These are phyloP conservation scores for Eutypa lata DNA, from an alignment of 2,329 filamentous ascomycete species.

Conservation along the genomic window DNA sequence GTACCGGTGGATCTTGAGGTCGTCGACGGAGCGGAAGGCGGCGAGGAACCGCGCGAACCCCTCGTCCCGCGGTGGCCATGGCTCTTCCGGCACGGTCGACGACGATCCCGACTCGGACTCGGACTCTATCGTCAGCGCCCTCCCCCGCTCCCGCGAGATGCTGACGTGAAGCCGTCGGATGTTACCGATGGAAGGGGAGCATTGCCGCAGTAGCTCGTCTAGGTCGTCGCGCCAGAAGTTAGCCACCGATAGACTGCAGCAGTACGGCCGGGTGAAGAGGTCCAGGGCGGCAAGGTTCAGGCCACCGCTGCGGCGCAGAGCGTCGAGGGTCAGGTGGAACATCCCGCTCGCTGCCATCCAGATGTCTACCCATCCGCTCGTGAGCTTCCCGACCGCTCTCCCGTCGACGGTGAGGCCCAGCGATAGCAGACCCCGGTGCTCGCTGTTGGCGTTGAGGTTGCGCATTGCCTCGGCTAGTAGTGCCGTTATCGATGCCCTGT, in stretches of 20 bases:
- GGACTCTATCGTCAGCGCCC: too few species aligned
- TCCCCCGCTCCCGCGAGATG: neutral
- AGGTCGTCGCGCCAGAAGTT: neutral
- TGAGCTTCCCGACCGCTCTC: neutral
- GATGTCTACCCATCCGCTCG: neutral
- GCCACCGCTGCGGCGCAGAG: neutral
- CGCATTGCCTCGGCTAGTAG: neutral
- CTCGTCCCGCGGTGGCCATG: neutral
- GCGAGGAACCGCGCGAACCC: neutral
- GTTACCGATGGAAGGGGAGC: neutral
- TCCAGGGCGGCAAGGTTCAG: neutral
- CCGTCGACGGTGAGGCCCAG: neutral
- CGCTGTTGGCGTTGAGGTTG: neutral
- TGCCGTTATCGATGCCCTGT: neutral
- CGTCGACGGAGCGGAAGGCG: neutral
- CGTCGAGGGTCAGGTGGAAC: neutral
- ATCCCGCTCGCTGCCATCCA: neutral
- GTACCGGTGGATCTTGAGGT: neutral
- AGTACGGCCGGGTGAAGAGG: neutral
- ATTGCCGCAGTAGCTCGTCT: neutral
- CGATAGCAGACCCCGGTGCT: neutral
- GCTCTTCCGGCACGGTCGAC: neutral
- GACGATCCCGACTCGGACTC: too few species aligned
- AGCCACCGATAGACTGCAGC: neutral
- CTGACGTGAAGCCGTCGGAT: neutral